phyloP scores from a whole-genome alignment of 345 rosid species.

The Syzygium aqueum region DNA sequence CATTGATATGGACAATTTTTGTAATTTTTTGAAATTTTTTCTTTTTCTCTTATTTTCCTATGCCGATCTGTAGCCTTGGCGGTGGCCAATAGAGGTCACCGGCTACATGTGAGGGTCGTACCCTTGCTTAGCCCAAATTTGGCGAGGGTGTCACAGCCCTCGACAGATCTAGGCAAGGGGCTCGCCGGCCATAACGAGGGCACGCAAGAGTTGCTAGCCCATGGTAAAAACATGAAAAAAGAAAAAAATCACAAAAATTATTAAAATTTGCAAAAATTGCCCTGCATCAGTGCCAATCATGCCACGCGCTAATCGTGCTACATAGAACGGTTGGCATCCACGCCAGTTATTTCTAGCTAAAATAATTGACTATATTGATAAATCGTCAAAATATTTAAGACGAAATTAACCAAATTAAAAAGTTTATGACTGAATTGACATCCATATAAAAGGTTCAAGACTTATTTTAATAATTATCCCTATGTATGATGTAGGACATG shows the following conservation, averaged over 20 bases:
- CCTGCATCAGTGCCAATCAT: no score
- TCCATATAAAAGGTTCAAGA: not conserved
- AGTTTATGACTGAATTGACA: accelerated
- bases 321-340: accelerated
- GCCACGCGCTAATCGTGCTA: accelerated
- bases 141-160: not conserved
- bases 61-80: accelerated
- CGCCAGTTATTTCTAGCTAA: no score
- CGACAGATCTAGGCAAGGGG: not conserved
- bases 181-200: accelerated
- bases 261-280: no score
- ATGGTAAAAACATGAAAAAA: no score
- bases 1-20: not conserved
- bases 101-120: not conserved
- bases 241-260: no score
- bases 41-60: not conserved
- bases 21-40: no score
- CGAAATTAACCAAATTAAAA: no score
- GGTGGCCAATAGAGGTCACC: not conserved
- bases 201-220: not conserved
- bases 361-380: not conserved
- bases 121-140: not conserved
- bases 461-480: not conserved
- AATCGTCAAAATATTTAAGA: no score
- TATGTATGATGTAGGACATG: not conserved